Evolutionary conservation across 257 asterid species (phyloP), one percentile per base, ranked within the genome.

Genomic region (Galeopsis tetrahit): DNA sequence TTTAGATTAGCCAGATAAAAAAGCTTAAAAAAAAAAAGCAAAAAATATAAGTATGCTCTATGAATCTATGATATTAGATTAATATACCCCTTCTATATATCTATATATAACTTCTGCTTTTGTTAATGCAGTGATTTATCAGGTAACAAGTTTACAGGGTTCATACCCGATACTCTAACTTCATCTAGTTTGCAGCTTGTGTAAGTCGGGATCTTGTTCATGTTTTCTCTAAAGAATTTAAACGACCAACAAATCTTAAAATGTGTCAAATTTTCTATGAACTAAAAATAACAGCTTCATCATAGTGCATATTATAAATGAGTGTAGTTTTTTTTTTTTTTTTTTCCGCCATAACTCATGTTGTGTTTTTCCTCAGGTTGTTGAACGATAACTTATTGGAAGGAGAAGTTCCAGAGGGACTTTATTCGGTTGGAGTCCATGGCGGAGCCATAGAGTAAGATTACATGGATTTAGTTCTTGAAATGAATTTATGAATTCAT

Each of bases 401-500:
- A 80, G 98, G 99, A 21, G 90, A 72, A 82, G 99, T 95, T 38
- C 96, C 98, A 0, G 92, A 85, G 82, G 93, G 86, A 52, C 92
- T 95, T 67, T 90, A 85, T 66, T 90, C 98, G 7, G 78, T 95
- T 75, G 99, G 98, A 36, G 92, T 95, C 69, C 99, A 86, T 61
- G 98, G 99, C 68, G 99, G 99, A 81, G 84, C 88, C 73, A 92
- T 95, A 67, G 98, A 95, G 99, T 95, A 92, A 62, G 42, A 65
- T 59, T 6, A 62, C 28, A 9, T 39, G 0, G 33, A 43, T 55
- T 58, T 32, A 66, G 21, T 4, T 44, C 9, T 43, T 42, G 64
- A 31, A 6, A 17, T 44, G 13, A 10, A 44, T 38, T 8, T 5
- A 38, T 38, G 6, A 38, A 38, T 38, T 38, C 43, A 5, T 38